phyloP scores from a whole-genome alignment of 164 flowering plant genomes.

The Vitis amurensis region DNA sequence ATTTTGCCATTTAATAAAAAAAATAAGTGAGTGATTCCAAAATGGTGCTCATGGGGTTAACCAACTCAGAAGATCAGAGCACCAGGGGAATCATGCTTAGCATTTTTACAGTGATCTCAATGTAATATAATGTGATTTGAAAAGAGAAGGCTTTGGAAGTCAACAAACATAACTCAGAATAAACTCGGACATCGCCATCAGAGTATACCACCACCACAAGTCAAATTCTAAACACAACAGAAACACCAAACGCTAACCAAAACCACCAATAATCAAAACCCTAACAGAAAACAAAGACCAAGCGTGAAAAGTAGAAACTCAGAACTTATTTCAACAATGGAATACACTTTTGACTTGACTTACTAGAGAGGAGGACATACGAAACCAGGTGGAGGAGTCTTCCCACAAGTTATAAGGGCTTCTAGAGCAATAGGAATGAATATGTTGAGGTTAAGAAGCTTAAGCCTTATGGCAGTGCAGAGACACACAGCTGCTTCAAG shows the following conservation, averaged over 20 bases:
- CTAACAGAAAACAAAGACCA: background rate
- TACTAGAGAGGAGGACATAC: conserved; percentile 50
- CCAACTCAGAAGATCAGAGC: too few species aligned
- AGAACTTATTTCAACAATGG: background rate
- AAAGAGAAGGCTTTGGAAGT: too few species aligned
- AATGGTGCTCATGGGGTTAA: too few species aligned
- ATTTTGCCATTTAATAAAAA: too few species aligned
- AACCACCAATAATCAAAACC: background rate
- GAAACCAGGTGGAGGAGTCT: conserved; percentile 77
- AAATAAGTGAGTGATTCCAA: too few species aligned
- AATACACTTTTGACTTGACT: background rate
- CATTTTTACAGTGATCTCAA: too few species aligned
- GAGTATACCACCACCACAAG: too few species aligned
- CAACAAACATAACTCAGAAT: too few species aligned
- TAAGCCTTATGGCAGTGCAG: conserved; percentile 71
- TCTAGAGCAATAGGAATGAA: conserved; percentile 79
- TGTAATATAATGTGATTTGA: too few species aligned
- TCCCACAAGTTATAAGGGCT: conserved; percentile 67
- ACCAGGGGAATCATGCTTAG: too few species aligned
- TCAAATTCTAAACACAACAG: too few species aligned
- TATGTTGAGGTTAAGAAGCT: conserved; percentile 78
- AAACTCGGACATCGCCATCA: too few species aligned
- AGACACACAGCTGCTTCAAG: conserved; percentile 92
- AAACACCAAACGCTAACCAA: background rate
- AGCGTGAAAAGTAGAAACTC: background rate